Conservation (phyloP, 768 basidiomycete genomes). For the Pisolithus albus region DNA sequence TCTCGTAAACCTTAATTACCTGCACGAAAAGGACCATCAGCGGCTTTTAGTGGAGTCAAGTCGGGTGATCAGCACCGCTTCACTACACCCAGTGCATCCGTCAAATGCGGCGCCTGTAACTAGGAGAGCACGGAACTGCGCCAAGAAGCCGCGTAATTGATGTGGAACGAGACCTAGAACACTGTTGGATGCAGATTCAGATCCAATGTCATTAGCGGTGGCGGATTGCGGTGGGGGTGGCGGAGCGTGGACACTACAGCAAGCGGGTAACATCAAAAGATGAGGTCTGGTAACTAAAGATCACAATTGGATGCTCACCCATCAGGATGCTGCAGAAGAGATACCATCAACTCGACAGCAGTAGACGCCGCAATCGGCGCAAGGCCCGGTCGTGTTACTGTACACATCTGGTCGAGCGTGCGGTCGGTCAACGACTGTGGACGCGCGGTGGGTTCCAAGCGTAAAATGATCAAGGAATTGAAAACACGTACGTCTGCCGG, state of each 20-base stretch:
- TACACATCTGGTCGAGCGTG: constrained; percentile 98
- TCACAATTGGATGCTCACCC: constrained; percentile 44
- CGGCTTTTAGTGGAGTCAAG: background rate
- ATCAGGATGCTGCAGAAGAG: constrained; percentile 81
- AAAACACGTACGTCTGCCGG: constrained; percentile 71
- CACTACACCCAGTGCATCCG: constrained; percentile 86
- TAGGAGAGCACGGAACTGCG: constrained; percentile 77
- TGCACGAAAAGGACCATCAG: constrained; percentile 22
- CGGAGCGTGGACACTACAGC: constrained; percentile 52
- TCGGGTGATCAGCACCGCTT: constrained; percentile 43
- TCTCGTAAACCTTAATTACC: constrained; percentile 79
- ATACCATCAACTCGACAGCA: constrained; percentile 87
- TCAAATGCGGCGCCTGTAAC: constrained; percentile 85
- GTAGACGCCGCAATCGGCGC: constrained; percentile 89
- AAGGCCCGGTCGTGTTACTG: constrained; percentile 91
- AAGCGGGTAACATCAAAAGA: constrained; percentile 2
- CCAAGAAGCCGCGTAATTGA: constrained; percentile 86
- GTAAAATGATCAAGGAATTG: background rate
- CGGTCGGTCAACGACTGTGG: constrained; percentile 68
- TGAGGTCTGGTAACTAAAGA: background rate
- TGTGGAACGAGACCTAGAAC: constrained; percentile 89
- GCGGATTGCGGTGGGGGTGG: constrained; percentile 49
- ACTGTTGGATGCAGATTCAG: constrained; percentile 29
- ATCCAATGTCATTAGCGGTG: constrained; percentile 7
- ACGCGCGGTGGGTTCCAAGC: no score